These are phyloP conservation scores for Sphaerulina vaccinii DNA, from an alignment of 2,329 filamentous ascomycete species.

Conservation along the genomic window DNA sequence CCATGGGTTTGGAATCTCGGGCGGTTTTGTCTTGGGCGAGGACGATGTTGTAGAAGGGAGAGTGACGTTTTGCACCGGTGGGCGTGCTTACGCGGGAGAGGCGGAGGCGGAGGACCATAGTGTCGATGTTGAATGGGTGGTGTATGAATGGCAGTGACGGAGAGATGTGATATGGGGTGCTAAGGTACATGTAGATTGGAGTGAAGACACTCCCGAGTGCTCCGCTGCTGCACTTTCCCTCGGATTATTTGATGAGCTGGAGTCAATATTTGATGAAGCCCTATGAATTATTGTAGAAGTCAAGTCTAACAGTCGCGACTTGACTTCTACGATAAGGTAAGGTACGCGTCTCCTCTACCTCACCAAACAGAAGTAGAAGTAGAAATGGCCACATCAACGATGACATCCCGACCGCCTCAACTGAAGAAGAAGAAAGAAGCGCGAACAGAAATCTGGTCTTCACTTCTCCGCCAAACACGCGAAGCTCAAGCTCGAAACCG, in stretches of 20 bases:
- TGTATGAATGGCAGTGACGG: no score
- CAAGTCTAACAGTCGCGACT: no score
- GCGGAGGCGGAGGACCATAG: constrained; percentile 87
- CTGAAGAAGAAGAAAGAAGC: constrained; percentile 29
- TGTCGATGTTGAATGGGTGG: no score
- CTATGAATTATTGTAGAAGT: neutral
- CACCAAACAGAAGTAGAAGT: neutral
- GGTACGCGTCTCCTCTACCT: constrained; percentile 1
- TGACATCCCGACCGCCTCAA: constrained; percentile 17
- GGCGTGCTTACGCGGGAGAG: constrained; percentile 81
- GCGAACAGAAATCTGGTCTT: constrained; percentile 37
- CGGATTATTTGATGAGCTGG: neutral
- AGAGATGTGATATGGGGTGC: no score
- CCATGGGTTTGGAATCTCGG: constrained; percentile 81
- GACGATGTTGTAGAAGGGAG: constrained; percentile 95
- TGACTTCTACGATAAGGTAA: neutral
- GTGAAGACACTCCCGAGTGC: neutral
- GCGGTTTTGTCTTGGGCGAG: constrained; percentile 88
- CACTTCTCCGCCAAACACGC: constrained; percentile 36
- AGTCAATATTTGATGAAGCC: neutral
- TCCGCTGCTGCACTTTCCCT: neutral
- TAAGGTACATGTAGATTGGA: no score
- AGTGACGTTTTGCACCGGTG: constrained; percentile 61
- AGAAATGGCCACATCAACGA: constrained; percentile 22
- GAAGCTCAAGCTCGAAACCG: constrained; percentile 38